Conservation (phyloP, 2,329 filamentous ascomycete genomes). For the Septoria linicola region DNA sequence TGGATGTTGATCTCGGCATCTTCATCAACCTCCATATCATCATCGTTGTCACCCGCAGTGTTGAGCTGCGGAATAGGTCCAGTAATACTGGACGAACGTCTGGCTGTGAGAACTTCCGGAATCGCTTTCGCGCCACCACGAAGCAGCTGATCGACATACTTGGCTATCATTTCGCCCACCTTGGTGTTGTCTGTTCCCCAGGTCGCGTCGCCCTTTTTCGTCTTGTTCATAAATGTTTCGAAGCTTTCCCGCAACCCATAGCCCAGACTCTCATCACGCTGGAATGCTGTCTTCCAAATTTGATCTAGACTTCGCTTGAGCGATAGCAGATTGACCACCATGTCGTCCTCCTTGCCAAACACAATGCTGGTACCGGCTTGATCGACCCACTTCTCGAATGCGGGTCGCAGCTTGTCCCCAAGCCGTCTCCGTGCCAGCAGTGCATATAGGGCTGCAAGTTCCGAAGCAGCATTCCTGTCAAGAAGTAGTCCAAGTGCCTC, state of each 20-base stretch:
- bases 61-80: conserved; percentile 52
- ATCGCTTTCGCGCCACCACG: conserved; percentile 83
- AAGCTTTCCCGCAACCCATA: conserved; percentile 83
- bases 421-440: conserved; percentile 71
- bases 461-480: conserved; percentile 64
- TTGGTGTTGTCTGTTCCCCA: conserved; percentile 86
- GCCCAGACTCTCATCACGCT: conserved; percentile 71
- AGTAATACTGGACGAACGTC: conserved; percentile 43
- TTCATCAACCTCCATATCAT: conserved; percentile 72
- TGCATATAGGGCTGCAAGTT: conserved; percentile 74
- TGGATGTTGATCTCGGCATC: conserved; percentile 90
- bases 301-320: conserved; percentile 77
- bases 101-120: conserved; percentile 61
- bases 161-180: conserved; percentile 97
- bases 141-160: conserved; percentile 87
- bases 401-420: conserved; percentile 65
- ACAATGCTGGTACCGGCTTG: conserved; percentile 74
- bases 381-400: conserved; percentile 79
- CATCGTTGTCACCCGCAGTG: conserved; percentile 57
- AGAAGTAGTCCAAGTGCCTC: conserved; percentile 70
- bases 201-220: conserved; percentile 65
- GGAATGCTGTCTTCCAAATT: conserved; percentile 74
- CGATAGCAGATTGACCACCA: conserved; percentile 79
- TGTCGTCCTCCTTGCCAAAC: conserved; percentile 72
- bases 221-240: conserved; percentile 86